Percentiles rank a stretch among this genome's conserved stretches.
These are phyloP conservation scores for Moesziomyces antarcticus DNA, from an alignment of 1,284 basidiomycete genomes.

Conservation along the genomic window DNA sequence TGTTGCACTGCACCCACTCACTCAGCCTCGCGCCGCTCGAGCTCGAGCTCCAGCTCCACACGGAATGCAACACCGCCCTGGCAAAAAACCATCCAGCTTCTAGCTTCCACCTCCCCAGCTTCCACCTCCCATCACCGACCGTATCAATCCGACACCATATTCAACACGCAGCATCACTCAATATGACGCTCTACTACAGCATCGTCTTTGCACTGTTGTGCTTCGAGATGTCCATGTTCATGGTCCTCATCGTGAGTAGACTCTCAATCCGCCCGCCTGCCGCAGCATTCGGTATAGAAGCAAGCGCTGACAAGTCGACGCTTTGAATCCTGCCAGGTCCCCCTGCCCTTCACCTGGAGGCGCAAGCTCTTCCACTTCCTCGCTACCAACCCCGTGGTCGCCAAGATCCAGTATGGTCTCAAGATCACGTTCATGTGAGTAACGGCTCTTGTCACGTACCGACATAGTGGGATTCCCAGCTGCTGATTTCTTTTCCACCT, in stretches of 20 bases:
- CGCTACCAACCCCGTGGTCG: constrained; percentile 69
- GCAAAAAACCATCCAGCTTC: not conserved
- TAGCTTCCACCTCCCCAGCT: not conserved
- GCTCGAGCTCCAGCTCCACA: no score
- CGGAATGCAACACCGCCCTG: no score
- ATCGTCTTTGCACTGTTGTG: constrained; percentile 65
- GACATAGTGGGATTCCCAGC: not conserved
- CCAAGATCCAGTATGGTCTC: constrained; percentile 73
- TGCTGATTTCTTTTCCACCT: not conserved
- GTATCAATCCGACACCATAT: not conserved
- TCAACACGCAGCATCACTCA: constrained; percentile 1
- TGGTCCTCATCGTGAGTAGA: constrained; percentile 60
- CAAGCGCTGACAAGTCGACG: not conserved
- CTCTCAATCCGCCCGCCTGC: not conserved
- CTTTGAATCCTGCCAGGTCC: constrained; percentile 67
- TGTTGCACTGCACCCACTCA: not conserved
- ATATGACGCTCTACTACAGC: constrained; percentile 66
- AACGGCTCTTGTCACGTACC: not conserved
- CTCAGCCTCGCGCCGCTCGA: not conserved
- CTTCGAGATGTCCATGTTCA: constrained; percentile 66
- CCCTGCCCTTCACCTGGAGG: constrained; percentile 79
- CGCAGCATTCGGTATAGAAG: not conserved
- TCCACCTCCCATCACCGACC: not conserved
- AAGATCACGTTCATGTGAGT: constrained; percentile 94
- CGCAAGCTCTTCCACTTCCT: constrained; percentile 81